A percentile compares a stretch with the other conserved stretches of the same genome.
These are phyloP conservation scores for Aaosphaeria arxii DNA, from an alignment of 2,329 filamentous ascomycete genomes.

Conservation along the genomic window DNA sequence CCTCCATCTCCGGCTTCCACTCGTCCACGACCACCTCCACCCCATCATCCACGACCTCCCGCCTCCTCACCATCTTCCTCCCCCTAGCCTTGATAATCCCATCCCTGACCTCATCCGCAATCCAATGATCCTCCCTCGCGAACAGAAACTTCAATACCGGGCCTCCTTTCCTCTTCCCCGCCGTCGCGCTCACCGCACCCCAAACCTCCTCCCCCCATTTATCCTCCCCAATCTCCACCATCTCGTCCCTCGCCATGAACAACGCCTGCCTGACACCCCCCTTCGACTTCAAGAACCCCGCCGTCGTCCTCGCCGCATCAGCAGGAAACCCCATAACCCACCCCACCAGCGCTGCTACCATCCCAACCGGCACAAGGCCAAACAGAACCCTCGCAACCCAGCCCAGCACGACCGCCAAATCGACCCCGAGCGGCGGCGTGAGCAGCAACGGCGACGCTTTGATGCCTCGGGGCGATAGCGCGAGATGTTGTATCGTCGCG, in stretches of 20 bases:
- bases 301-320: constrained; percentile 48
- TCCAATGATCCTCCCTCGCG: constrained; percentile 57
- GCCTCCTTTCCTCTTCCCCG: neutral
- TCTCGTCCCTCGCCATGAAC: constrained; percentile 58
- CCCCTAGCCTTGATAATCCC: constrained; percentile 50
- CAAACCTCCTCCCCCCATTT: constrained; percentile 59
- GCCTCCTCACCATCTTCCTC: constrained; percentile 6
- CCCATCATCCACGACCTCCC: neutral
- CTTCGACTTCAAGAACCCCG: constrained; percentile 48
- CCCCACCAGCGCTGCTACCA: constrained; percentile 43
- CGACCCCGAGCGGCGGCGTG: too few relatives aligned
- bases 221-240: constrained; percentile 54
- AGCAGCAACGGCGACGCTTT: constrained; percentile 7
- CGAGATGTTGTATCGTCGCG: constrained; percentile 48
- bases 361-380: constrained; percentile 37
- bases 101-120: constrained; percentile 57
- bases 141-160: constrained; percentile 51
- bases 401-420: too few relatives aligned
- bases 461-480: constrained; percentile 42
- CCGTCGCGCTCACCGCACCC: constrained; percentile 45
- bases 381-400: constrained; percentile 42
- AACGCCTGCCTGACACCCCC: constrained; percentile 55
- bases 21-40: constrained; percentile 17
- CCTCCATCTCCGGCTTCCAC: constrained; percentile 51
- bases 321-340: constrained; percentile 42